A percentile compares a stretch with the other conserved stretches of the same genome.
Evolutionary conservation across 2,329 filamentous ascomycete species (phyloP).

Genomic region (Pyrenophora seminiperda): DNA sequence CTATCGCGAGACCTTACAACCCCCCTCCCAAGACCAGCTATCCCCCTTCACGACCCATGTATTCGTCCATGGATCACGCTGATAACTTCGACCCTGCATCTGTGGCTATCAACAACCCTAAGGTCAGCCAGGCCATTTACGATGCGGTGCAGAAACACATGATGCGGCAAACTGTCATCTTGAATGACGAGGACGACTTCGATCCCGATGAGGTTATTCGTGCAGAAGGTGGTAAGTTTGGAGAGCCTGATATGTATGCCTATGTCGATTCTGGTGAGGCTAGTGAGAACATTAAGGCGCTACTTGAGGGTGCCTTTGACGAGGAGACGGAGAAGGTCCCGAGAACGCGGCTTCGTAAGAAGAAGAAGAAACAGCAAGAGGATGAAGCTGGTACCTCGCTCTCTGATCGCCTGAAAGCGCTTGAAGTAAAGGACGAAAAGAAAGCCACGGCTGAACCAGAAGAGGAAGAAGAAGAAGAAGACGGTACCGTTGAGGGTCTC

Average conservation of each 20-base stretch:
- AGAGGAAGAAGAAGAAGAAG: conserved; percentile 56
- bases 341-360: conserved; percentile 52
- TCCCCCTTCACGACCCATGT: conserved; percentile 59
- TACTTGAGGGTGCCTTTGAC: conserved; percentile 82
- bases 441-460: conserved; percentile 49
- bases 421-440: conserved; percentile 55
- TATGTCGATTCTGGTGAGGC: conserved; percentile 76
- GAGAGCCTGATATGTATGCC: conserved; percentile 59
- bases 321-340: conserved; percentile 67
- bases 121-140: too few species aligned
- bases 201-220: conserved; percentile 55
- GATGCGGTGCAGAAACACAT: too few species aligned
- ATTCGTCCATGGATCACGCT: conserved; percentile 56
- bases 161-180: conserved; percentile 50
- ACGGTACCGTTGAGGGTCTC: conserved; percentile 76
- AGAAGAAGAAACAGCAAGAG: conserved; percentile 47
- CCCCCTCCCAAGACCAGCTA: conserved; percentile 50
- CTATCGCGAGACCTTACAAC: conserved; percentile 58
- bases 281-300: conserved; percentile 75
- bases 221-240: conserved; percentile 56
- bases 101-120: too few species aligned
- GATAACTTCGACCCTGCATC: conserved; percentile 49
- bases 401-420: conserved; percentile 51
- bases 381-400: conserved; percentile 45
- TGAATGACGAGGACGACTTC: conserved; percentile 53